These are phyloP conservation scores for Arthrobotrys sphaeroides DNA, from an alignment of 2,329 filamentous ascomycete species.

Conservation along the genomic window DNA sequence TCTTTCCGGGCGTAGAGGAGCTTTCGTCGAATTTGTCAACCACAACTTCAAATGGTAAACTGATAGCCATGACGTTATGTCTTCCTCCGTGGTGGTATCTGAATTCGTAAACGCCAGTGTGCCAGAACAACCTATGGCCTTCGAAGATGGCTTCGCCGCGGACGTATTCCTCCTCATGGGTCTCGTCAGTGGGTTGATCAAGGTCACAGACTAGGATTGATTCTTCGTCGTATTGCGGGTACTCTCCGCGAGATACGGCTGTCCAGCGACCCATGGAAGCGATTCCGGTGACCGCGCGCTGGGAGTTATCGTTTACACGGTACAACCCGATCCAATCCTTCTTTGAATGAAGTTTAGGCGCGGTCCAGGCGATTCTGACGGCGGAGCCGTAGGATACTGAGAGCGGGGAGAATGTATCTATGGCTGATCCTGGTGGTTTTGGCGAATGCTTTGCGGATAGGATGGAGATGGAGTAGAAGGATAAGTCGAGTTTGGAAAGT, in stretches of 20 bases:
- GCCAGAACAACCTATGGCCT: conserved; percentile 97
- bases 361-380: conserved; percentile 88
- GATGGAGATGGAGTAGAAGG: conserved; percentile 75
- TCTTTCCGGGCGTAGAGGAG: conserved; percentile 55
- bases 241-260: conserved; percentile 78
- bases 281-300: conserved; percentile 82
- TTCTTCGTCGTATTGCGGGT: conserved; percentile 79
- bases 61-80: conserved; percentile 93
- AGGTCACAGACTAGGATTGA: conserved; percentile 78
- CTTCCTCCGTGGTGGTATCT: conserved; percentile 93
- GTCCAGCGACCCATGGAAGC: conserved; percentile 90
- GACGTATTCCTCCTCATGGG: conserved; percentile 67
- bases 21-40: conserved; percentile 78
- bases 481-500: conserved; percentile 70
- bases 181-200: conserved; percentile 63
- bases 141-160: conserved; percentile 85
- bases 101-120: conserved; percentile 93
- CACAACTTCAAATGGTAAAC: conserved; percentile 88
- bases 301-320: conserved; percentile 92
- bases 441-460: conserved; percentile 53
- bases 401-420: conserved; percentile 72
- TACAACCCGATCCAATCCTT: conserved; percentile 97
- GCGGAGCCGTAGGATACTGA: conserved; percentile 89
- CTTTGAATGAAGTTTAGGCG: conserved; percentile 84
- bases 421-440: conserved; percentile 38